A percentile compares a stretch with the other conserved stretches of the same genome.
Evolutionary conservation across 23 red algal species (phyloP).

Genomic region (Gracilaria vermiculophylla): DNA sequence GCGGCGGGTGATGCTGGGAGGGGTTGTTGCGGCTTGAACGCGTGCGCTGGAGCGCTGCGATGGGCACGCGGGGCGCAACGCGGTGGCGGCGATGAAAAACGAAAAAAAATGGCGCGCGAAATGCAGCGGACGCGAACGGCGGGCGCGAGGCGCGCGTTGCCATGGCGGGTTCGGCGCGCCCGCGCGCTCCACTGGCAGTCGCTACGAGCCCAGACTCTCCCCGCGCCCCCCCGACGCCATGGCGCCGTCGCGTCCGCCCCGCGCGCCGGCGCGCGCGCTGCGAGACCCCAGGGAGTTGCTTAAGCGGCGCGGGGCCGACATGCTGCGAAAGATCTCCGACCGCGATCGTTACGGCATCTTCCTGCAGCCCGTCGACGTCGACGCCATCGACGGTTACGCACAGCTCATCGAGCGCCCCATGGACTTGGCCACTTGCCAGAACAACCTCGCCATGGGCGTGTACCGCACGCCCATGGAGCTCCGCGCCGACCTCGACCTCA

Average conservation of each 20-base stretch:
- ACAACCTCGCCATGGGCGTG: constrained; percentile 68
- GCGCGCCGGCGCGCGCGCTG: constrained; percentile 16
- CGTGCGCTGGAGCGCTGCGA: background rate
- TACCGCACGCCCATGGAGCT: constrained; percentile 74
- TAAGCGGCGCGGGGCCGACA: constrained; percentile 50
- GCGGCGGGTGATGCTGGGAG: background rate
- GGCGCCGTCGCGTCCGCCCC: constrained; percentile 58
- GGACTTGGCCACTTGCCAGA: constrained; percentile 85
- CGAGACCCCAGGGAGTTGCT: constrained; percentile 52
- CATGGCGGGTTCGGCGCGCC: too few relatives aligned
- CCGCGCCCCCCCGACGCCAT: constrained; percentile 1
- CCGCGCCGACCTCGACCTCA: constrained; percentile 79
- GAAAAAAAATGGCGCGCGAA: background rate
- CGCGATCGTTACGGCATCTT: constrained; percentile 75
- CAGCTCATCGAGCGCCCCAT: constrained; percentile 76
- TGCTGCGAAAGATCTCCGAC: constrained; percentile 71
- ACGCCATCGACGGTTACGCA: constrained; percentile 69
- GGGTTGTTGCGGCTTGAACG: background rate
- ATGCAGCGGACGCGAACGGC: background rate
- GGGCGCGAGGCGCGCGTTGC: background rate
- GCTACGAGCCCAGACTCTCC: background rate
- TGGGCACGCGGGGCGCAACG: background rate
- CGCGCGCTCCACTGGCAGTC: background rate
- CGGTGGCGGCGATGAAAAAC: background rate
- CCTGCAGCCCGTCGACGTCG: constrained; percentile 77